A percentile compares a stretch with the other conserved stretches of the same genome.
Conservation (phyloP, 805 yeast species). For the Saccharomycopsis oosterbeekiorum region DNA sequence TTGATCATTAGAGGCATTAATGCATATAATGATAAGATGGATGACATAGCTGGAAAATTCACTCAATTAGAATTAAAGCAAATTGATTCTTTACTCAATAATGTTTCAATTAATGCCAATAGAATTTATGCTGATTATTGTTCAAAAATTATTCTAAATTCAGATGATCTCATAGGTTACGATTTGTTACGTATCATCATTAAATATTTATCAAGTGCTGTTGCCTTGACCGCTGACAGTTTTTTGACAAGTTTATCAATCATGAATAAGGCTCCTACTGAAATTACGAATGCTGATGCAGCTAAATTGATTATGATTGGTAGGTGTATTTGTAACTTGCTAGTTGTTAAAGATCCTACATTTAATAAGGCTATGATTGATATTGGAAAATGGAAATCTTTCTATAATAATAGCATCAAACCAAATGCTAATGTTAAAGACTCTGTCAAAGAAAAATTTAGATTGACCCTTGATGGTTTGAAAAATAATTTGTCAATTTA, state of each 20-base stretch:
- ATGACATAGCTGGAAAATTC: slow-evolving; percentile 28
- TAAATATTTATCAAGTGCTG: background rate
- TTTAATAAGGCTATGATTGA: slow-evolving; percentile 1
- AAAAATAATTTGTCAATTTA: slow-evolving; percentile 7
- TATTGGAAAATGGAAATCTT: slow-evolving; percentile 4
- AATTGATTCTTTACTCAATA: slow-evolving; percentile 25
- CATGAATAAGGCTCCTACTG: background rate
- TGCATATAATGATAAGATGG: slow-evolving; percentile 62
- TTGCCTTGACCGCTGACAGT: slow-evolving; percentile 1
- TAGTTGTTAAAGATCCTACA: slow-evolving; percentile 4
- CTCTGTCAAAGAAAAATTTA: slow-evolving; percentile 15
- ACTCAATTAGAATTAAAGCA: slow-evolving; percentile 25
- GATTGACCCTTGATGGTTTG: slow-evolving; percentile 11
- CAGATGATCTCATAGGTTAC: slow-evolving; percentile 14
- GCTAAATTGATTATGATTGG: slow-evolving; percentile 14
- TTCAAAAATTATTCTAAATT: background rate
- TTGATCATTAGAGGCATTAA: slow-evolving; percentile 56
- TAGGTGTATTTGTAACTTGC: slow-evolving; percentile 16
- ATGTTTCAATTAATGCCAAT: slow-evolving; percentile 8
- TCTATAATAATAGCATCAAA: slow-evolving; percentile 5
- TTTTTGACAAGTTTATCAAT: slow-evolving; percentile 7
- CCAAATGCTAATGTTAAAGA: slow-evolving; percentile 9
- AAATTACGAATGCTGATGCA: slow-evolving; percentile 6
- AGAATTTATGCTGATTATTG: slow-evolving; percentile 4
- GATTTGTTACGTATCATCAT: slow-evolving; percentile 18